These are phyloP conservation scores for Paspalum notatum DNA, from an alignment of 176 grass and related monocot genomes.

Conservation along the genomic window DNA sequence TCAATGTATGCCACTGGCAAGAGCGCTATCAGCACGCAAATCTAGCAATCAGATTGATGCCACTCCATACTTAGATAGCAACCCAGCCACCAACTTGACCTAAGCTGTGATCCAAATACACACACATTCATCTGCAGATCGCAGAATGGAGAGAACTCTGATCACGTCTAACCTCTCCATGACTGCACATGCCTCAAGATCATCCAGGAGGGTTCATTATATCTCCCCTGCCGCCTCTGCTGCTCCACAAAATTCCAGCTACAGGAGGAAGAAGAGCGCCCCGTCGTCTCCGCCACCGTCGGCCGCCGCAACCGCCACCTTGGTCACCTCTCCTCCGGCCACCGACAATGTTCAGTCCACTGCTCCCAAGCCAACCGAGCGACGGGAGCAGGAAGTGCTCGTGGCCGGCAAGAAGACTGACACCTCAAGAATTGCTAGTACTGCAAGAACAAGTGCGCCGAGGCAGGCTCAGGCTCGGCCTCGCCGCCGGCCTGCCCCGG, in stretches of 20 bases:
- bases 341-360: slow-evolving; percentile 27
- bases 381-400: slow-evolving; percentile 6
- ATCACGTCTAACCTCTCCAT: slow-evolving; percentile 47
- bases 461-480: slow-evolving; percentile 1
- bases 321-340: slow-evolving; percentile 41
- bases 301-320: slow-evolving; percentile 28
- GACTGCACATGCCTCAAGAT: slow-evolving; percentile 22
- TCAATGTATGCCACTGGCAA: background rate
- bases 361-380: slow-evolving; percentile 13
- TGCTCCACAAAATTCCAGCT: slow-evolving; percentile 25
- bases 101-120: background rate
- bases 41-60: background rate
- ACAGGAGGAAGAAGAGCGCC: slow-evolving; percentile 39
- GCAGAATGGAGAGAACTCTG: slow-evolving; percentile 49
- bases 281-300: slow-evolving; percentile 22
- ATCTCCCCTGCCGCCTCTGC: slow-evolving; percentile 49
- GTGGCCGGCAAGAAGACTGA: background rate
- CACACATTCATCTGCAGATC: background rate
- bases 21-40: background rate
- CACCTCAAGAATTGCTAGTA: background rate
- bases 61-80: background rate
- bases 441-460: slow-evolving; percentile 19
- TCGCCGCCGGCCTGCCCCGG: slow-evolving; percentile 22
- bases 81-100: background rate
- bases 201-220: slow-evolving; percentile 32